A percentile compares a stretch with the other conserved stretches of the same genome.
These are phyloP conservation scores for Backusella tarrabulga DNA, from an alignment of 192 early-diverging fungal species.

Conservation along the genomic window DNA sequence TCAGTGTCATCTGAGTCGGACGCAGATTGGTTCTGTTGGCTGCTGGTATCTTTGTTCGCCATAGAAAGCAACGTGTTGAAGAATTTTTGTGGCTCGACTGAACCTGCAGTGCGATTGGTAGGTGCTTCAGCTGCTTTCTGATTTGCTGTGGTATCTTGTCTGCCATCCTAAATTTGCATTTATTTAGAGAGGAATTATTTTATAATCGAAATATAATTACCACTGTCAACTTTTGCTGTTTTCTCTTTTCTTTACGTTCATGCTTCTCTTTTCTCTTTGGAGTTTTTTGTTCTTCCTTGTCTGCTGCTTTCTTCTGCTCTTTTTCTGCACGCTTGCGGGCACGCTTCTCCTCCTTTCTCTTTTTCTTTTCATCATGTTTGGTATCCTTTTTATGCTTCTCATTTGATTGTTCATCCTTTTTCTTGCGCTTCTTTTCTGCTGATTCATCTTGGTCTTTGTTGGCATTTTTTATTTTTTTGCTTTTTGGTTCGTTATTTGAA, in stretches of 20 bases:
- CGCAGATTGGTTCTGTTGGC: background rate
- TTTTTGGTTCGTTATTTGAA: background rate
- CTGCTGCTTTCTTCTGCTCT: background rate
- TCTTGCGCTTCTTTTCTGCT: too few species aligned
- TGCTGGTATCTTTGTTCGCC: background rate
- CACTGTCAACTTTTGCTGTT: background rate
- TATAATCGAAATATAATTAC: background rate
- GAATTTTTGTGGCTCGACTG: background rate
- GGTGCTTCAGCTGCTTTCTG: background rate
- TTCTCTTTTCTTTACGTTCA: background rate
- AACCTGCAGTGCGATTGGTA: background rate
- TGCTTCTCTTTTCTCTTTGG: background rate
- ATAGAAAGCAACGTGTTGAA: background rate
- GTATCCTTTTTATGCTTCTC: background rate
- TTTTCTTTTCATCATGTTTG: background rate
- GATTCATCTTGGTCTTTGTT: background rate
- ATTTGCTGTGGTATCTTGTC: background rate
- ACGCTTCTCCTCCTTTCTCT: background rate
- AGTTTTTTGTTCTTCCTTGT: background rate
- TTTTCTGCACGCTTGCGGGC: background rate
- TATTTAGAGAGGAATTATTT: background rate
- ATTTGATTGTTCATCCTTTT: background rate
- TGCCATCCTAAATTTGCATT: background rate
- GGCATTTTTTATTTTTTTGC: background rate
- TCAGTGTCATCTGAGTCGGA: background rate